phyloP scores from a whole-genome alignment of 192 early-diverging fungal species.

The Backusella mclennaniae region DNA sequence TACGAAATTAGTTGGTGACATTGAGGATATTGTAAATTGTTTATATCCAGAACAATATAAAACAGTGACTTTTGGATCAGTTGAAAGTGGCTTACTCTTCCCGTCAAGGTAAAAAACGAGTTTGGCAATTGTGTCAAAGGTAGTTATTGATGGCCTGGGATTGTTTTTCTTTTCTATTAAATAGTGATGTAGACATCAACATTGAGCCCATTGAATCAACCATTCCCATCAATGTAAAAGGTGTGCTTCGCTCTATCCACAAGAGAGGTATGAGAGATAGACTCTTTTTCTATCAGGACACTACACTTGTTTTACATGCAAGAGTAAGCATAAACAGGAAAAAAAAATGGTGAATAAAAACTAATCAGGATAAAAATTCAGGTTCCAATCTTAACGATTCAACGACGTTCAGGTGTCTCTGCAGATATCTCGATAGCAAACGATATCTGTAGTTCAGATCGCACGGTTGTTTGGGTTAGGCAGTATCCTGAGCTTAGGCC shows the following conservation, averaged over 20 bases:
- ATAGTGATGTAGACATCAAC: constrained; percentile 26
- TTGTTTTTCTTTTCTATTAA: neutral
- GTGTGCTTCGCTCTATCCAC: neutral
- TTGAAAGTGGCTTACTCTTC: constrained; percentile 21
- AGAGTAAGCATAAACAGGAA: neutral
- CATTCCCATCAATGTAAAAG: neutral
- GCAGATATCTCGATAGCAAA: constrained; percentile 25
- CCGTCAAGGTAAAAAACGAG: constrained; percentile 17
- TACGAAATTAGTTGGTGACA: neutral
- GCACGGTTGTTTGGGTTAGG: constrained; percentile 17
- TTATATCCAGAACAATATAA: neutral
- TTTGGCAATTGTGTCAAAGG: neutral
- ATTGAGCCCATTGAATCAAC: neutral
- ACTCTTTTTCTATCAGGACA: neutral
- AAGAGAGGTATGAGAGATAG: neutral
- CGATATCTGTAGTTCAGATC: constrained; percentile 12
- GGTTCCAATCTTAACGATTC: constrained; percentile 19
- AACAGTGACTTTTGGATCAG: constrained; percentile 14
- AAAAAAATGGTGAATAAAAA: neutral
- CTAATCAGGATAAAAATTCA: neutral
- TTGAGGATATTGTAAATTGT: neutral
- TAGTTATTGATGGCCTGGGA: neutral
- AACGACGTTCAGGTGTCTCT: neutral
- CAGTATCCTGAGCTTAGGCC: constrained; percentile 25
- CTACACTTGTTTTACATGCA: neutral